Evolutionary conservation across 805 yeast species (phyloP).

Genomic region (Ogataea angusta): DNA sequence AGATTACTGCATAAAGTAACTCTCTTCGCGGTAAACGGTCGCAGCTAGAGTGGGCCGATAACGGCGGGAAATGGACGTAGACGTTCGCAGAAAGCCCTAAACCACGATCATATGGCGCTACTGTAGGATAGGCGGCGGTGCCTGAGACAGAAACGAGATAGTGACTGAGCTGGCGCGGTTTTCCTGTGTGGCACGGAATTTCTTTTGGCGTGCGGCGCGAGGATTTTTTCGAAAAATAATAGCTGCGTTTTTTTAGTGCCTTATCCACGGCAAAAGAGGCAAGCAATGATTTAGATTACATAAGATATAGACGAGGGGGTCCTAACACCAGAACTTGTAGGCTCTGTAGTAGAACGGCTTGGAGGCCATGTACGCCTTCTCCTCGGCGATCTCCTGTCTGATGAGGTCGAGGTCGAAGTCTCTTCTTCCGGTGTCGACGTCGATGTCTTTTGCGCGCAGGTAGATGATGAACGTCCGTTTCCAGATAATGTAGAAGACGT

Average conservation of each 20-base stretch:
- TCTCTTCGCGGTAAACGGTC: not conserved
- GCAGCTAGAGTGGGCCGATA: too few relatives aligned
- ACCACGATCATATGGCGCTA: too few relatives aligned
- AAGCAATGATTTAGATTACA: not conserved
- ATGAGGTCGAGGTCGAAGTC: constrained; percentile 54
- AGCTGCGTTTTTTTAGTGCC: constrained; percentile 1
- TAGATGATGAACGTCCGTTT: constrained; percentile 43
- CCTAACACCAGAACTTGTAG: constrained; percentile 58
- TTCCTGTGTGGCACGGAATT: too few relatives aligned
- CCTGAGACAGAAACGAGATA: too few relatives aligned
- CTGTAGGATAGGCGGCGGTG: too few relatives aligned
- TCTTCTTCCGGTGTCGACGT: constrained; percentile 63
- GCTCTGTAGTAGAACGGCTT: constrained; percentile 46
- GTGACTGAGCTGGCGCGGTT: too few relatives aligned
- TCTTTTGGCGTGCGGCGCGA: constrained; percentile 4
- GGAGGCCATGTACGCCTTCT: constrained; percentile 45
- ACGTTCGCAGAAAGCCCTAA: too few relatives aligned
- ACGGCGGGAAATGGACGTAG: too few relatives aligned
- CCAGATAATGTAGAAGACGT: constrained; percentile 32
- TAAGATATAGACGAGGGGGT: not conserved
- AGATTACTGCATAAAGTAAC: not conserved
- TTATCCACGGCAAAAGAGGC: constrained; percentile 4
- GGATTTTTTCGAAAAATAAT: too few relatives aligned
- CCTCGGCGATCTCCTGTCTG: constrained; percentile 56
- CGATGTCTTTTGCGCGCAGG: constrained; percentile 47